Base-by-base conservation (phyloP, 2,329 filamentous ascomycete genomes). In the Colletotrichum sansevieriae region DNA sequence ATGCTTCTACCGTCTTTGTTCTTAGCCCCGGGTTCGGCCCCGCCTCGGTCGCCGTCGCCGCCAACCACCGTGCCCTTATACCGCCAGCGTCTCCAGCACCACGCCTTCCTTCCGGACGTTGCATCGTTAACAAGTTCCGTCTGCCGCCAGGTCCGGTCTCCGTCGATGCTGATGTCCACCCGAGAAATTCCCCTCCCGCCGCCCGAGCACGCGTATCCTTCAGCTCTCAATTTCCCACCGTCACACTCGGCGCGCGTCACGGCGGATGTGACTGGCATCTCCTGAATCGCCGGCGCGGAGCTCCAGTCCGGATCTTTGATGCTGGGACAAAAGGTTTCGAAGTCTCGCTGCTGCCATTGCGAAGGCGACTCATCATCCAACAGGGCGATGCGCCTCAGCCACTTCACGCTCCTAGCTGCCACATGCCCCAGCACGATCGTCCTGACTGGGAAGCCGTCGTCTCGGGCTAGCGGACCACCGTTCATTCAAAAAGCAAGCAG, bases 401-500 rank as follows among this genome's bases (percentile, higher is more conserved):
- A 29, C 29, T 29, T 29, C 29, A 29, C 29, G 29, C 29, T 9
- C 29, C 29, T 29, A 8, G 29, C 29, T 29, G 29, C 29, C 29
- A 29, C 25, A n/a, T 84, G 84, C 7, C 85, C 85, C 29, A 81
- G 71, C 85, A 86, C 0, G 85, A 39, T 39, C 37, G 10, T 39
- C 37, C 83, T 69, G 37, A 85, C 75, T 2, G 85, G 85, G 66
- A 80, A 86, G 0, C 85, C 85, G 70, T 87, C 85, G 58, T 86
- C 84, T 3, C 78, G 80, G 2, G 84, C 82, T 5, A 87, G 76
- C 2, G 82, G 79, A 51, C 81, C 73, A 49, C 81, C 83, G 58
- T 87, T 86, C 85, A 87, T 87, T 63, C 82, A 80, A 72, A 83
- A 84, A 0, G 84, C 83, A 0, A 85, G 76, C 4, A 87, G 75